phyloP scores from a whole-genome alignment of 164 flowering plant species.

The Piper betle region DNA sequence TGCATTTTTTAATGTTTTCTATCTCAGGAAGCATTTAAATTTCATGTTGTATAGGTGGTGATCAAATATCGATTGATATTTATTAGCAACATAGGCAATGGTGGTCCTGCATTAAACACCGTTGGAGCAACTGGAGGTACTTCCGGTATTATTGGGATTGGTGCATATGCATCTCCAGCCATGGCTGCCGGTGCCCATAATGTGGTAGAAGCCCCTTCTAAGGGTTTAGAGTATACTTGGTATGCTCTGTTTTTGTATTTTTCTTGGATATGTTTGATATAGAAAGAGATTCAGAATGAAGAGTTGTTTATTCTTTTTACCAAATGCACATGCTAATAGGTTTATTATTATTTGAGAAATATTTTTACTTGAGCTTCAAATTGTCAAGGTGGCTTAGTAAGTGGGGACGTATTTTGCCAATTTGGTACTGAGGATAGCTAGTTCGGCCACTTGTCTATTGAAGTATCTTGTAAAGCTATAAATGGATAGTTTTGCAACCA shows the following conservation, averaged over 20 bases:
- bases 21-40: not conserved
- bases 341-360: too few relatives aligned
- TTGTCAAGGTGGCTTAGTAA: too few relatives aligned
- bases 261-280: too few relatives aligned
- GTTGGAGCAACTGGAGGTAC: slow-evolving; percentile 99
- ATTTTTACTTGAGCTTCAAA: too few relatives aligned
- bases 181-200: slow-evolving; percentile 99
- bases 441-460: too few relatives aligned
- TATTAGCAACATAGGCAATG: slow-evolving; percentile 93
- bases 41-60: slow-evolving; percentile 44
- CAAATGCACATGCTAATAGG: too few relatives aligned
- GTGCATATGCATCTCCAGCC: slow-evolving; percentile 97
- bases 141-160: slow-evolving; percentile 89
- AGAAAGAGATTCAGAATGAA: too few relatives aligned
- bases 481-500: too few relatives aligned
- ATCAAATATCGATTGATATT: slow-evolving; percentile 74
- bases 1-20: not conserved
- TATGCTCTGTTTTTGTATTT: slow-evolving; percentile 8
- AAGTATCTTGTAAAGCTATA: too few relatives aligned
- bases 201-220: slow-evolving; percentile 78
- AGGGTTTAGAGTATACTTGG: slow-evolving; percentile 98
- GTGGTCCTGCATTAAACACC: slow-evolving; percentile 91
- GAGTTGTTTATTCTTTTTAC: too few relatives aligned
- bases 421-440: too few relatives aligned
- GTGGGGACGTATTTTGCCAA: too few relatives aligned